Conservation (phyloP, 192 early-diverging fungal genomes). For the Cetraspora pellucida region DNA sequence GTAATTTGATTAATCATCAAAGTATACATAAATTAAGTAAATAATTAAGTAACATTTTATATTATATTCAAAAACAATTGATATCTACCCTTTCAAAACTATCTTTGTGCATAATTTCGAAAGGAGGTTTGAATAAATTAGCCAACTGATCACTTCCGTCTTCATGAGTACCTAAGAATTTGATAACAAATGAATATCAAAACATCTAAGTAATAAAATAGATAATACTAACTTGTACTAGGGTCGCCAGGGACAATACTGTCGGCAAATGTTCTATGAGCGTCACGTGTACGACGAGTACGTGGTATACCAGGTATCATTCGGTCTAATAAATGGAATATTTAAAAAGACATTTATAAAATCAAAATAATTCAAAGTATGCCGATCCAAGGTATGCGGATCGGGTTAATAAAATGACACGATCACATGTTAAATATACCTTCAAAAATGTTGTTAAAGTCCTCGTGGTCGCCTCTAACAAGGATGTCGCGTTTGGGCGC, state of each 20-base stretch:
- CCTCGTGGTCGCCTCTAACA: constrained; percentile 53
- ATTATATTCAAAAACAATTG: background rate
- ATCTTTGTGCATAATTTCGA: constrained; percentile 83
- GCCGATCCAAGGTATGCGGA: too few relatives aligned
- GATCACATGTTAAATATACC: constrained; percentile 33
- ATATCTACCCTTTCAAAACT: constrained; percentile 63
- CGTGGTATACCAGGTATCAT: too few relatives aligned
- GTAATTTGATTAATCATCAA: background rate
- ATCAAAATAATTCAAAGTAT: too few relatives aligned
- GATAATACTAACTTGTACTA: too few relatives aligned
- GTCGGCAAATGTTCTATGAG: too few relatives aligned
- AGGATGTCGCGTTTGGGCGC: constrained; percentile 78
- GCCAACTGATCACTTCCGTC: constrained; percentile 58
- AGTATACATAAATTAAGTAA: background rate
- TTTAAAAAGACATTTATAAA: too few relatives aligned
- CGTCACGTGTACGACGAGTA: too few relatives aligned
- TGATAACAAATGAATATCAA: background rate
- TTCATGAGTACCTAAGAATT: background rate
- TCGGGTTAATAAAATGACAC: too few relatives aligned
- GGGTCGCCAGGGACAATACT: too few relatives aligned
- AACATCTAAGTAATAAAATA: background rate
- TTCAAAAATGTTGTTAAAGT: constrained; percentile 19
- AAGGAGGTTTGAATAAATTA: constrained; percentile 83
- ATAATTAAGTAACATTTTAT: background rate
- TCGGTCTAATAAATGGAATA: too few relatives aligned